Evolutionary conservation across 306 rosid genomes (phyloP), one percentile per base, ranked within the genome.

Genomic region (Lathyrus sativus): DNA sequence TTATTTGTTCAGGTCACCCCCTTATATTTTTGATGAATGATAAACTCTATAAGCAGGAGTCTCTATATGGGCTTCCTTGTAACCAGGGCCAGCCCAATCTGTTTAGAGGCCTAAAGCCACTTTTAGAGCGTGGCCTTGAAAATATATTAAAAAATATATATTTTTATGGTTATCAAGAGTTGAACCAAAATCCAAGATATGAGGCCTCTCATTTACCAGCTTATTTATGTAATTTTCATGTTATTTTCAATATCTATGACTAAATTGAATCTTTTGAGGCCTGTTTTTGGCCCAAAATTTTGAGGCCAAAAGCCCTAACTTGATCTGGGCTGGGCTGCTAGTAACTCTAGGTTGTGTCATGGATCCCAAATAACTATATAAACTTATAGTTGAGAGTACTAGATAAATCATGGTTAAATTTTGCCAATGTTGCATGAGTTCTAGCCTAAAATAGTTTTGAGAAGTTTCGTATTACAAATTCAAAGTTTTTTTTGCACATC

Each of bases 391-490:
- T 19, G 14, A 44, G 51, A 17, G 54, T 8, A 14, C 54, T 41
- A 15, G 43, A 53, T 9, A 64, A 54, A 43, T 65, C 48, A 10
- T 74, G 71, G 9, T 45, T 37, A 37, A 53, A 15, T 57, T 56
- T 18, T 46, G 31, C 45, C 37, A 7, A 13, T 49, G 74, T 59
- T 49, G 35, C 62, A 46, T 11, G 62, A 26, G 4, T 60, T 67
- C 28, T 45, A 8, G 42, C 59, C 49, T 61, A 28, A 61, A 29
- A 29, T 51, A 39, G 9, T 49, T 3, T 38, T 17, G 28, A 35
- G 44, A 60, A 15, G 35, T 67, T 19, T 56, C 41, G 7, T 38
- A 35, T 67, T 57, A 39, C 67, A 67, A 67, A 41, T 58, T 67
- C 64, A 57, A 17, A 37, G 11, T 65, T 9, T 62, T 58, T 14